Percentiles rank a stretch among this genome's conserved stretches.
phyloP scores from a whole-genome alignment of 345 rosid genomes.

The Acer saccharum region DNA sequence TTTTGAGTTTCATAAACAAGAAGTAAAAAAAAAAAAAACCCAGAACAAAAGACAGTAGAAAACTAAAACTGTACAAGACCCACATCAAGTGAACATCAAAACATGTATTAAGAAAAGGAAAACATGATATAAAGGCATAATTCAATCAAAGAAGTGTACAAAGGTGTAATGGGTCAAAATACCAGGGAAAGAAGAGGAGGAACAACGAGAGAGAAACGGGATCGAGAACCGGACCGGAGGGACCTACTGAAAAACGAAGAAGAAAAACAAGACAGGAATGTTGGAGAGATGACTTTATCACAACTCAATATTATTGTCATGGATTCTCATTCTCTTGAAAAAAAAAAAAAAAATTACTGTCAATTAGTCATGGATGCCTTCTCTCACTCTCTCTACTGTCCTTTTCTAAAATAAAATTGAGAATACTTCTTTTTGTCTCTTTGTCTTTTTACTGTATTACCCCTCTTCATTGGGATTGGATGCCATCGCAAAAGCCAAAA shows the following conservation, averaged over 20 bases:
- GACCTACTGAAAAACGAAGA: not conserved
- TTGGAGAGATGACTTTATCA: not conserved
- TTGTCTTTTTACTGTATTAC: not conserved
- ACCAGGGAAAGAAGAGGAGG: constrained; percentile 33
- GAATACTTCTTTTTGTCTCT: not conserved
- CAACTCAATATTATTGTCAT: not conserved
- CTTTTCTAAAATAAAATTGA: no score
- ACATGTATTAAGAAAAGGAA: not conserved
- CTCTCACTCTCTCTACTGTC: no score
- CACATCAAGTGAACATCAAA: not conserved
- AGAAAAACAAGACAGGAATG: not conserved
- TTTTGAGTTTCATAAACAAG: not conserved
- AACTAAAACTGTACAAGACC: not conserved
- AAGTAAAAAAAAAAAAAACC: not conserved
- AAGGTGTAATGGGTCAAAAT: not conserved
- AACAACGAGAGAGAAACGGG: constrained; percentile 9
- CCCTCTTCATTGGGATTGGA: not conserved
- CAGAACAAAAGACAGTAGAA: not conserved
- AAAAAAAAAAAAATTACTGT: no score
- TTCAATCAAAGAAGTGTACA: not conserved
- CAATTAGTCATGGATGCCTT: no score
- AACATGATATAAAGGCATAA: not conserved
- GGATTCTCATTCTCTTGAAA: not conserved
- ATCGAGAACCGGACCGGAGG: not conserved
- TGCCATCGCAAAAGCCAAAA: no score